Percentiles rank a stretch among this genome's conserved stretches.
Evolutionary conservation across 2,329 filamentous ascomycete species (phyloP).

Genomic region (Diaporthe nobilis): DNA sequence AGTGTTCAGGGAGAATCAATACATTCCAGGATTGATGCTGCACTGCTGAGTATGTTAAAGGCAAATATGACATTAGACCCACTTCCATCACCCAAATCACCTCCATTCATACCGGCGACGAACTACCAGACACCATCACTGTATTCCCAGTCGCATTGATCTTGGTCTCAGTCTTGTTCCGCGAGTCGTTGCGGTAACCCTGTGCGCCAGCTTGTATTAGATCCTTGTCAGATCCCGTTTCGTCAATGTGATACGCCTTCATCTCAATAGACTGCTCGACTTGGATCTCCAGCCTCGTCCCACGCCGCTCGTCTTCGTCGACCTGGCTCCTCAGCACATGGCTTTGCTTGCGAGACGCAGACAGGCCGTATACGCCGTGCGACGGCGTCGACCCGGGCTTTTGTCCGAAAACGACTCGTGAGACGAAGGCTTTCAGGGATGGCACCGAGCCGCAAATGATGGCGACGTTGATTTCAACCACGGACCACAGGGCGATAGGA

Average conservation of each 20-base stretch:
- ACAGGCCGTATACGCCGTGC: conserved; percentile 1
- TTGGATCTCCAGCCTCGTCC: conserved; percentile 48
- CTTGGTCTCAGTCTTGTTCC: conserved; percentile 15
- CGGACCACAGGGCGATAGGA: conserved; percentile 48
- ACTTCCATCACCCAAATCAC: neutral
- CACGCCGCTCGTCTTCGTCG: neutral
- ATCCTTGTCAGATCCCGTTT: conserved; percentile 1
- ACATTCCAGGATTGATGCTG: neutral
- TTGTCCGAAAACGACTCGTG: conserved; percentile 53
- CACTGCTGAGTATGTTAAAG: neutral
- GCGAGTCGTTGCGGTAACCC: conserved; percentile 4
- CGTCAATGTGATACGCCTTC: conserved; percentile 28
- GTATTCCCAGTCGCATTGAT: conserved; percentile 5
- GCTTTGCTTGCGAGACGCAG: conserved; percentile 6
- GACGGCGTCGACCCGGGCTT: conserved; percentile 8
- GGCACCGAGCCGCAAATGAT: conserved; percentile 58
- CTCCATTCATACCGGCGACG: neutral
- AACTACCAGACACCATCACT: conserved; percentile 3
- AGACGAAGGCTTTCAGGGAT: conserved; percentile 57
- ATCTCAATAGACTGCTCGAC: conserved; percentile 44
- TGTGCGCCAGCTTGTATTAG: conserved; percentile 9
- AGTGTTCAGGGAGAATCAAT: neutral
- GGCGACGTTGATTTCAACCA: conserved; percentile 50
- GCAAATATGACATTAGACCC: neutral
- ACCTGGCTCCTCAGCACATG: conserved; percentile 4